Evolutionary conservation across 2,329 filamentous ascomycete genomes (phyloP).

Genomic region (Trichoderma harzianum): DNA sequence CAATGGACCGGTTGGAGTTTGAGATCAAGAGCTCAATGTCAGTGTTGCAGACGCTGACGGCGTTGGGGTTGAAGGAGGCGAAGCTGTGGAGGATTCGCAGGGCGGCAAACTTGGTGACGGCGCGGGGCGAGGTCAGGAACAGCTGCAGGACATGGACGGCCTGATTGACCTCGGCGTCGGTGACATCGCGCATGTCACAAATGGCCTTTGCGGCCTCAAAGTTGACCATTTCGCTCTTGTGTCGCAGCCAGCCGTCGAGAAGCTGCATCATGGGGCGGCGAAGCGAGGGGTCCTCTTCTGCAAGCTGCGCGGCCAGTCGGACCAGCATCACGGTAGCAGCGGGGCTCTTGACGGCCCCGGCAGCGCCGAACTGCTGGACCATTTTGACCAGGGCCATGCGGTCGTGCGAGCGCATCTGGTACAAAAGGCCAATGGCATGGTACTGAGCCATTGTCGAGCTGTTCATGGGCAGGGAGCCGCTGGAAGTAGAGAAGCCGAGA

Average conservation of each 20-base stretch:
- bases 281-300: slow-evolving; percentile 85
- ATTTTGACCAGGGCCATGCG: slow-evolving; percentile 99
- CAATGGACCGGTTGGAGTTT: slow-evolving; percentile 94
- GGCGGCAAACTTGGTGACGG: slow-evolving; percentile 95
- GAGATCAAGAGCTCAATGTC: slow-evolving; percentile 97
- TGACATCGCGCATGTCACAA: slow-evolving; percentile 89
- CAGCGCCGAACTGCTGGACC: slow-evolving; percentile 96
- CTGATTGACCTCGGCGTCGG: slow-evolving; percentile 85
- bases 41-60: slow-evolving; percentile 89
- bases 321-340: slow-evolving; percentile 91
- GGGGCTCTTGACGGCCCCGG: slow-evolving; percentile 91
- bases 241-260: slow-evolving; percentile 91
- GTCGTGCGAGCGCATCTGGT: slow-evolving; percentile 97
- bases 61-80: slow-evolving; percentile 91
- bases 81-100: slow-evolving; percentile 96
- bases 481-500: slow-evolving; percentile 83
- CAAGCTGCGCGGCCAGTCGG: slow-evolving; percentile 85
- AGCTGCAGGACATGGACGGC: slow-evolving; percentile 94
- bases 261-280: slow-evolving; percentile 96
- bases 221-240: slow-evolving; percentile 99
- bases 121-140: slow-evolving; percentile 91
- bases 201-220: slow-evolving; percentile 99
- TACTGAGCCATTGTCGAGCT: slow-evolving; percentile 98
- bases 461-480: slow-evolving; percentile 72
- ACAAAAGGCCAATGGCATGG: slow-evolving; percentile 93